Evolutionary conservation across 129 eudicot genomes (phyloP), one percentile per base, ranked within the genome.

Genomic region (Chrysanthemum seticuspe): DNA sequence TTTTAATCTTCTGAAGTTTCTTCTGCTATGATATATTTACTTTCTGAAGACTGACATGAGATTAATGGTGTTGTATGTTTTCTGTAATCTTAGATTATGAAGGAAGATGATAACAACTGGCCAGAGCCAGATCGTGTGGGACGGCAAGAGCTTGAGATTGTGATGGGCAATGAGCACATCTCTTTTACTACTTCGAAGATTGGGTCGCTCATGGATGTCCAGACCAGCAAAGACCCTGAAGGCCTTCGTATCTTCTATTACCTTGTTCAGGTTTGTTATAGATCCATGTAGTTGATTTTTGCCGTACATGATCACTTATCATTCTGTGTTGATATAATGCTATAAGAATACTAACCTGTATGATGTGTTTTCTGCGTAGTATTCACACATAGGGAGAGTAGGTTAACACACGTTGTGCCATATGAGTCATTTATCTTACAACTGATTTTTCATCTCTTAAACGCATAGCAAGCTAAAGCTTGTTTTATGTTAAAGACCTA

Each of bases 91-190:
- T 81, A 95, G 99, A 95, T 95, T 66, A 88, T 95, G 99, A 95
- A 91, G 89, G 99, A 95, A 88, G 99, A 95, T 80, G 99, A 95
- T 74, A 90, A 84, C 78, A 91, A 85, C 82, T 95, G 99, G 99
- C 99, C 99, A 50, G 97, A 95, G 80, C 99, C 97, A 6, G 99
- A 95, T 80, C 85, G 94, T 19, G 96, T 95, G 34, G 99, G 99
- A 68, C 73, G 96, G 75, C 99, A 95, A 82, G 99, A 95, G 83
- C 96, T 95, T 68, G 99, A 95, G 82, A 95, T 95, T 84, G 99
- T 95, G 84, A 86, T 95, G 99, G 99, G 97, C 21, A 95, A 90
- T 60, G 99, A 95, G 76, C 99, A 95, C 79, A 95, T 95, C 13
- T 90, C 97, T 4, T 95, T 95, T 73, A 90, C 97, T n/a, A 95